phyloP scores from a whole-genome alignment of 495 filamentous ascomycete genomes.

The Penicillium taxi region DNA sequence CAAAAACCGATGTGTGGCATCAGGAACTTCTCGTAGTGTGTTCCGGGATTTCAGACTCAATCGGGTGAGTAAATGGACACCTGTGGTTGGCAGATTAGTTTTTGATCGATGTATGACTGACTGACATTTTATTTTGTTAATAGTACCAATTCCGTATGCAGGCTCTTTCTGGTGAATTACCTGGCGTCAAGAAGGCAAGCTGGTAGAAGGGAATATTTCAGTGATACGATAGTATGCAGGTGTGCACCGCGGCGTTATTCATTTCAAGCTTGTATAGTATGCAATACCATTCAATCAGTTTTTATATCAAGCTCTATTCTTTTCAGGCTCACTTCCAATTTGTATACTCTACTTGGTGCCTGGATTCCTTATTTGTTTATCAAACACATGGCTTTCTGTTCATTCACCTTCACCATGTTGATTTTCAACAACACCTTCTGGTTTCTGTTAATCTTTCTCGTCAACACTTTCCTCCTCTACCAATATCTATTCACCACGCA shows the following conservation, averaged over 20 bases:
- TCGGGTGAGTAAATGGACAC: conserved; percentile 54
- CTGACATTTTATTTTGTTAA: conserved; percentile 3
- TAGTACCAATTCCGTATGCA: conserved; percentile 90
- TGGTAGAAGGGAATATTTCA: conserved; percentile 50
- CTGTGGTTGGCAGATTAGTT: no score
- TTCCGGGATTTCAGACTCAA: conserved; percentile 84
- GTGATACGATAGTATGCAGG: conserved; percentile 4
- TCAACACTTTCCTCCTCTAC: conserved; percentile 1
- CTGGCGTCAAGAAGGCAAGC: conserved; percentile 90
- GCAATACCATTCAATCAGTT: conserved; percentile 7
- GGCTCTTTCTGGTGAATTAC: conserved; percentile 78
- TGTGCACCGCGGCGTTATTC: conserved; percentile 24
- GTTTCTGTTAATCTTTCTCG: background rate
- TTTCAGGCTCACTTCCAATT: no score
- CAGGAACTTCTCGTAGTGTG: conserved; percentile 78
- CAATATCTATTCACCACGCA: background rate
- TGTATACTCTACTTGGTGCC: background rate
- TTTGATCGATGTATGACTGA: background rate
- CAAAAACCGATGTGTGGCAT: conserved; percentile 82
- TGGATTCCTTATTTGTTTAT: background rate
- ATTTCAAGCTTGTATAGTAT: conserved; percentile 31
- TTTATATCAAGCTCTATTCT: conserved; percentile 2
- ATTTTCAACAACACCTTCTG: background rate
- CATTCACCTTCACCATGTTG: background rate
- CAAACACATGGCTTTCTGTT: background rate